These are phyloP conservation scores for Avena insularis DNA, from an alignment of 176 grass and related monocot genomes.

Conservation along the genomic window DNA sequence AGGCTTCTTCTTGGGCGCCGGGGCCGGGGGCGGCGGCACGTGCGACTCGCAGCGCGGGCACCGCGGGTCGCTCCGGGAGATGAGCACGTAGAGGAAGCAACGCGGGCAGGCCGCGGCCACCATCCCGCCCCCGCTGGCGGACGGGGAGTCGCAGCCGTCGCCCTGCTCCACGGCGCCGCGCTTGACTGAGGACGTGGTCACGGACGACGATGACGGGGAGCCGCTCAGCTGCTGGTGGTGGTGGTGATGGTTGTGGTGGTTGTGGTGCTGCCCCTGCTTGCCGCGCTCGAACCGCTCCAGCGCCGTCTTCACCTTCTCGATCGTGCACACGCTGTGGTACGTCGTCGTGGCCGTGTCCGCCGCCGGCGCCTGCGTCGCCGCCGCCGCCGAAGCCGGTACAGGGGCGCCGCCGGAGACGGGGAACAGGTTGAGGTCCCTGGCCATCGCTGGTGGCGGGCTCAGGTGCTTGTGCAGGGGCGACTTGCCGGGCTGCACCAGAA, in stretches of 20 bases:
- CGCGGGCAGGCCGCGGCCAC: conserved; percentile 85
- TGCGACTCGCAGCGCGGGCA: conserved; percentile 84
- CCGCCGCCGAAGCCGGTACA: neutral
- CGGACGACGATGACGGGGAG: conserved; percentile 74
- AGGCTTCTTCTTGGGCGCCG: conserved; percentile 61
- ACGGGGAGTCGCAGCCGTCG: conserved; percentile 67
- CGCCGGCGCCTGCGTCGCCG: neutral
- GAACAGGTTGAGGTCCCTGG: conserved; percentile 59
- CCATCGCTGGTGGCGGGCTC: neutral
- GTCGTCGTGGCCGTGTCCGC: conserved; percentile 19
- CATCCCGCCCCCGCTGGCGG: conserved; percentile 47
- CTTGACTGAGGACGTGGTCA: conserved; percentile 68
- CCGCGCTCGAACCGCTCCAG: conserved; percentile 79
- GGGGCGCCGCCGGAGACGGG: conserved; percentile 33
- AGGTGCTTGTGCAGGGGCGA: conserved; percentile 50
- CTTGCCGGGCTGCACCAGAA: conserved; percentile 57
- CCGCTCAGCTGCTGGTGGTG: conserved; percentile 26
- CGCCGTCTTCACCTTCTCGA: conserved; percentile 82
- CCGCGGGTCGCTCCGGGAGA: conserved; percentile 74
- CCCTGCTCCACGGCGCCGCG: conserved; percentile 61
- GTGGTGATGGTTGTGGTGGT: neutral
- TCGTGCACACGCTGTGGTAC: conserved; percentile 94
- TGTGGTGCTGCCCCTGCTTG: conserved; percentile 40
- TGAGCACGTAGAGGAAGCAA: conserved; percentile 95
- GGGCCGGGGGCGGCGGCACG: conserved; percentile 52